phyloP scores from a whole-genome alignment of 2,329 filamentous ascomycete species.

The Monosporascus cannonballus region DNA sequence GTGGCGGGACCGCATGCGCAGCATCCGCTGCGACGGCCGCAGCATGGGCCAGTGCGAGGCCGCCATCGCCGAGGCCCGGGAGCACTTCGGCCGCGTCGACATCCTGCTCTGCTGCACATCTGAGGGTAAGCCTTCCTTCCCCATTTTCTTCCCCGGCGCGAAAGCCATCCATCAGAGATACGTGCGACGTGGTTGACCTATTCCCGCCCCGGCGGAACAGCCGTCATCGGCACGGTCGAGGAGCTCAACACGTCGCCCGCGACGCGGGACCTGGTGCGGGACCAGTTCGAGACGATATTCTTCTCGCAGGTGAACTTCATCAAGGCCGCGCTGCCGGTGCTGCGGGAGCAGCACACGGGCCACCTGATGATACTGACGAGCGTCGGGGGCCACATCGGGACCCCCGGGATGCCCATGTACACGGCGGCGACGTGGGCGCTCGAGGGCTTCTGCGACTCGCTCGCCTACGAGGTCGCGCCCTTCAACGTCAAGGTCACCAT shows the following conservation, averaged over 20 bases:
- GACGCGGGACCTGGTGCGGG: constrained; percentile 72
- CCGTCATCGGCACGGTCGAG: constrained; percentile 84
- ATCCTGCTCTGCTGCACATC: constrained; percentile 86
- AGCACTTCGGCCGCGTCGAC: constrained; percentile 80
- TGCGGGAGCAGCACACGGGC: constrained; percentile 74
- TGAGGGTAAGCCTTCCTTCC: constrained; percentile 50
- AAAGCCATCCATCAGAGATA: background rate
- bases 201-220: constrained; percentile 34
- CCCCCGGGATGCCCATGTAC: constrained; percentile 84
- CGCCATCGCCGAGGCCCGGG: constrained; percentile 79
- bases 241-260: constrained; percentile 70
- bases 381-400: constrained; percentile 87
- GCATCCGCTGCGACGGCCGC: constrained; percentile 58
- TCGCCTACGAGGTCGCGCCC: constrained; percentile 92
- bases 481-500: constrained; percentile 97
- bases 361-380: constrained; percentile 88
- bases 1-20: constrained; percentile 72
- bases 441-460: constrained; percentile 90
- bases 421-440: constrained; percentile 91
- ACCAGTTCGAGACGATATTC: constrained; percentile 93
- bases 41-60: constrained; percentile 69
- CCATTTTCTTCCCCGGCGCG: background rate
- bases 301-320: constrained; percentile 96
- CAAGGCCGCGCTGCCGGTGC: constrained; percentile 74
- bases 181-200: constrained; percentile 5